Evolutionary conservation across 768 basidiomycete genomes (phyloP).

Genomic region (Rhizopogon roseolus): DNA sequence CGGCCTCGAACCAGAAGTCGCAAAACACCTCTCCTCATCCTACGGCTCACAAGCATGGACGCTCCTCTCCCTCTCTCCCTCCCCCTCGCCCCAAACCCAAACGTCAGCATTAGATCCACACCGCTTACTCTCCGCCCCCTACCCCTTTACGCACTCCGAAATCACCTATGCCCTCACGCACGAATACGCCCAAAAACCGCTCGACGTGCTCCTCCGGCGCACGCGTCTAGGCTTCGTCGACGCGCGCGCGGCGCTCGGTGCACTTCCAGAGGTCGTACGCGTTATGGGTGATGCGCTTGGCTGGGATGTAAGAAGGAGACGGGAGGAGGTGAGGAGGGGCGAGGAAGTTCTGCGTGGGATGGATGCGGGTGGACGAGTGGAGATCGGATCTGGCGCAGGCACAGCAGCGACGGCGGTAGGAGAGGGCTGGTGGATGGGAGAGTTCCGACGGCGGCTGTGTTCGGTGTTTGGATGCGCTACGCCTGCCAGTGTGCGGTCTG

Average conservation of each 20-base stretch:
- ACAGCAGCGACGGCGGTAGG: no score
- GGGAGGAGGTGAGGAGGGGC: constrained; percentile 52
- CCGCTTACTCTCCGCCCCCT: constrained; percentile 62
- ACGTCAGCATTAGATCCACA: constrained; percentile 70
- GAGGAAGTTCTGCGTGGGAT: constrained; percentile 74
- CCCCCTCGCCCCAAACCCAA: constrained; percentile 56
- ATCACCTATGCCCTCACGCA: constrained; percentile 82
- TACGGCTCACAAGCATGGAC: constrained; percentile 98
- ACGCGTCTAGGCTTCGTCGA: constrained; percentile 95
- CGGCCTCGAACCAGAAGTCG: constrained; percentile 87
- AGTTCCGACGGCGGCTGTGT: not conserved
- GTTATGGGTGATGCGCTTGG: constrained; percentile 85
- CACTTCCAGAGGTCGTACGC: constrained; percentile 83
- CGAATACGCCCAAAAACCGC: constrained; percentile 91
- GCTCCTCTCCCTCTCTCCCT: constrained; percentile 57
- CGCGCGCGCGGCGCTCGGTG: constrained; percentile 75
- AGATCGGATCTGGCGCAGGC: not conserved
- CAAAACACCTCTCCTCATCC: constrained; percentile 86
- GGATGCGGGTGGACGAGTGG: constrained; percentile 41
- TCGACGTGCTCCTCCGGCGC: constrained; percentile 90
- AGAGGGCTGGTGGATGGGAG: constrained; percentile 8
- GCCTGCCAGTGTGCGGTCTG: not conserved
- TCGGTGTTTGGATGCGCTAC: not conserved
- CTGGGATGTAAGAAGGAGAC: constrained; percentile 63
- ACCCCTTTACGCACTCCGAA: constrained; percentile 72